phyloP scores from a whole-genome alignment of 352 stramenopile species.

The Globisporangium heterothallicum region DNA sequence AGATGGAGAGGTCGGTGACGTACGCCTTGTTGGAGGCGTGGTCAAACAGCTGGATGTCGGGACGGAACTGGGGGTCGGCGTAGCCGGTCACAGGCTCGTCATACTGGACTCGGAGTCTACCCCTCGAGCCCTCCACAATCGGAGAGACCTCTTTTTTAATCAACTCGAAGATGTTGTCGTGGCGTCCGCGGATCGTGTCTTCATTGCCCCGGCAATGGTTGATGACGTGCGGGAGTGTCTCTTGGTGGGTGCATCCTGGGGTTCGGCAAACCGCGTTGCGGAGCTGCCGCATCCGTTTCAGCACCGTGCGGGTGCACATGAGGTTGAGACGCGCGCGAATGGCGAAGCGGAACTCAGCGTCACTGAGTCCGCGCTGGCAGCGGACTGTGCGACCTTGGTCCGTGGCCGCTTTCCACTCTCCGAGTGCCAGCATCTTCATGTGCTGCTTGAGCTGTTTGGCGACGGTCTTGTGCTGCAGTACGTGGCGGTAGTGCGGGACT shows the following conservation, averaged over 20 bases:
- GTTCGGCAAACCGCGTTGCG: constrained; percentile 1
- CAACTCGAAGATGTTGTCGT: constrained; percentile 2
- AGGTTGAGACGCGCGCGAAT: constrained; percentile 11
- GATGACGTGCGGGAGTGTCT: constrained; percentile 11
- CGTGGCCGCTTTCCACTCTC: neutral
- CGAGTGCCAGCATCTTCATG: neutral
- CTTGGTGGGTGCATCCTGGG: neutral
- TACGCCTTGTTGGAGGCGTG: neutral
- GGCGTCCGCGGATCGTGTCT: constrained; percentile 1
- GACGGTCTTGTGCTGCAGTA: neutral
- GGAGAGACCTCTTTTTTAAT: neutral
- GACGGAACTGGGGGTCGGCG: no score
- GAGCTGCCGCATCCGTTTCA: constrained; percentile 7
- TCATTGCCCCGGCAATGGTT: constrained; percentile 3
- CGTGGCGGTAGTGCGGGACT: neutral
- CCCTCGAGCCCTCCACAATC: neutral
- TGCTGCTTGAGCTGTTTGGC: neutral
- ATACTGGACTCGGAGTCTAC: no score
- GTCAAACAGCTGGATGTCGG: constrained; percentile 8
- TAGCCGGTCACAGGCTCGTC: no score
- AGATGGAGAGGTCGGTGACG: neutral
- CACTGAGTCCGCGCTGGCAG: neutral
- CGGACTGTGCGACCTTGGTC: neutral
- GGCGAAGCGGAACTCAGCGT: constrained; percentile 8
- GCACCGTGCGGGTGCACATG: constrained; percentile 8